Conservation (phyloP, 2,329 filamentous ascomycete genomes). For the Fusarium subglutinans region DNA sequence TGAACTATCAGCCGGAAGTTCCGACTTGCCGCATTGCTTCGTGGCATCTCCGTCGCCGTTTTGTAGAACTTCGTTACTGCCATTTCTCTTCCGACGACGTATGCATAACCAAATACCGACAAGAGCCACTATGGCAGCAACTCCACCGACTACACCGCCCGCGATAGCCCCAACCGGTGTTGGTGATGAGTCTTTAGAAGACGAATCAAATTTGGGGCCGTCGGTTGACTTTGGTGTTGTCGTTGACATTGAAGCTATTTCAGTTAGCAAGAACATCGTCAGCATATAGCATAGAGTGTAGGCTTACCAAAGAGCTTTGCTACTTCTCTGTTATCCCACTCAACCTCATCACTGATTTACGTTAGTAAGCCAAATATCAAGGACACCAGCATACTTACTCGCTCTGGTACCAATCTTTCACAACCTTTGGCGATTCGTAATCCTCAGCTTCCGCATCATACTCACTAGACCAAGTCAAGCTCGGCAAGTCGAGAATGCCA, state of each 20-base stretch:
- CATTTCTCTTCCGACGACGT: not conserved
- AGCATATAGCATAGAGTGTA: rapidly evolving
- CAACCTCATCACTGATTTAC: not conserved
- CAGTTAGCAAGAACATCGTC: not conserved
- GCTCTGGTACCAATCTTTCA: not conserved
- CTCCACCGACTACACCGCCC: not conserved
- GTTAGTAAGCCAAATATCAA: not conserved
- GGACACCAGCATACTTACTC: not conserved
- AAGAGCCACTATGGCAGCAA: not conserved
- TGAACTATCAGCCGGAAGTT: rapidly evolving
- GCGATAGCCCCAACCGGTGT: not conserved
- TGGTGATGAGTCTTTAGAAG: rapidly evolving
- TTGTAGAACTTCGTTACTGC: not conserved
- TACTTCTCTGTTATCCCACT: not conserved
- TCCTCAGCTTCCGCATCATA: not conserved
- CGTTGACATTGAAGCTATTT: not conserved
- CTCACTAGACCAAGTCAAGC: not conserved
- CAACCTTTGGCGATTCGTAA: not conserved
- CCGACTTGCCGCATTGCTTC: not conserved
- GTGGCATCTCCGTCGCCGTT: rapidly evolving
- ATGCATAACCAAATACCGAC: not conserved
- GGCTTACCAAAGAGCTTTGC: not conserved
- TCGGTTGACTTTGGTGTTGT: not conserved
- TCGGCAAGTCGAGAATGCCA: not conserved
- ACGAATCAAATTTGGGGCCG: rapidly evolving